Conservation (phyloP, 192 early-diverging fungal species). For the Chytriomyces sp. region DNA sequence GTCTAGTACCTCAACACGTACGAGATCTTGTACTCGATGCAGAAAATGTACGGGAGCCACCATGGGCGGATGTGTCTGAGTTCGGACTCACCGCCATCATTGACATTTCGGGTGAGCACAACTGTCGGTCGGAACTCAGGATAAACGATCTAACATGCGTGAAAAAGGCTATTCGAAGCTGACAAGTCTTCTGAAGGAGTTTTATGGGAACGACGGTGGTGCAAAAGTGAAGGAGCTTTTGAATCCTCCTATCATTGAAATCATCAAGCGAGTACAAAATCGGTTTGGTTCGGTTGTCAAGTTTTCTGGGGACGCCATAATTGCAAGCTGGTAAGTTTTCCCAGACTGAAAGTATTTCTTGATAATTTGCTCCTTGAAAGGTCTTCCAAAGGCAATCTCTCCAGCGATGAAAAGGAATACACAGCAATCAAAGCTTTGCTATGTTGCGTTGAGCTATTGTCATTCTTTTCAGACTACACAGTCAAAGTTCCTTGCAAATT, state of each 20-base stretch:
- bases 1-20: constrained; percentile 15
- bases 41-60: background rate
- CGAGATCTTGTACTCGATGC: constrained; percentile 1
- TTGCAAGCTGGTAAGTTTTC: constrained; percentile 21
- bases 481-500: constrained; percentile 11
- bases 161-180: constrained; percentile 21
- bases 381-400: background rate
- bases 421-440: background rate
- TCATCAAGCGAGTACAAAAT: constrained; percentile 22
- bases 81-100: constrained; percentile 29
- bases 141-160: background rate
- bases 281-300: constrained; percentile 29
- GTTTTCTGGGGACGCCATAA: constrained; percentile 29
- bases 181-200: constrained; percentile 10
- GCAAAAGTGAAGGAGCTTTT: constrained; percentile 30
- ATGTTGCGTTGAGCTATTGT: constrained; percentile 18
- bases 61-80: constrained; percentile 27
- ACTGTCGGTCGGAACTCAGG: background rate
- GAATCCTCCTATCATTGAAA: constrained; percentile 31
- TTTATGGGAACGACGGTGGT: constrained; percentile 27
- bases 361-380: background rate
- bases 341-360: background rate
- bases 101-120: constrained; percentile 20
- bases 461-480: constrained; percentile 17
- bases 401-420: constrained; percentile 4